A percentile compares a stretch with the other conserved stretches of the same genome.
phyloP scores from a whole-genome alignment of 2,329 filamentous ascomycete species.

The Colletotrichum sp. region DNA sequence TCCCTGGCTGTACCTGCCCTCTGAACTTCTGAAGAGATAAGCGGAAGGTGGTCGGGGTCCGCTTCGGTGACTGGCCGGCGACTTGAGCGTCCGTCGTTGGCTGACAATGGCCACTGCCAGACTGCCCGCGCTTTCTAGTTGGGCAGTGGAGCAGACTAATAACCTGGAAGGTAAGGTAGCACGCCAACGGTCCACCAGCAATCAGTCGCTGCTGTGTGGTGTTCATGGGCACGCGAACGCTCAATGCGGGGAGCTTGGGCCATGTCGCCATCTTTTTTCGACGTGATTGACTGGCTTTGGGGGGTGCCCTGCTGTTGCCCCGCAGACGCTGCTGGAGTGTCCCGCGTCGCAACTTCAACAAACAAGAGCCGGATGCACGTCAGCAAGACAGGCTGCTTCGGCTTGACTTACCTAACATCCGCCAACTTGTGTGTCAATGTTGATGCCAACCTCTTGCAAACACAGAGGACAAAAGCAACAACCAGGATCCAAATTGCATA shows the following conservation, averaged over 20 bases:
- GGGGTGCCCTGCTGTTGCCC: background rate
- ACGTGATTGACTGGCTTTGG: slow-evolving; percentile 6
- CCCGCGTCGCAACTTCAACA: slow-evolving; percentile 8
- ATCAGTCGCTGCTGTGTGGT: background rate
- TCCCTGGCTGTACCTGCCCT: background rate
- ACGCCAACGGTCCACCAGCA: background rate
- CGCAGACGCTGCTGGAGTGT: background rate
- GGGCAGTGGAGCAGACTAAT: background rate
- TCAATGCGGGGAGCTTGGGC: slow-evolving; percentile 29
- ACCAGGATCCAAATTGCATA: background rate
- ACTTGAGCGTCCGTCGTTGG: background rate
- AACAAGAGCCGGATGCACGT: background rate
- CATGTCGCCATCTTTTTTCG: slow-evolving; percentile 15
- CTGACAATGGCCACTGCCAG: background rate
- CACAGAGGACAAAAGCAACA: background rate
- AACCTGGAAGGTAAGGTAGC: background rate
- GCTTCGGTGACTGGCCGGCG: slow-evolving; percentile 6
- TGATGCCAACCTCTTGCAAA: background rate
- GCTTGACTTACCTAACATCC: background rate
- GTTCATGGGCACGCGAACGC: background rate
- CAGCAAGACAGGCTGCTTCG: background rate
- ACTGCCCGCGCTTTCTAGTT: background rate
- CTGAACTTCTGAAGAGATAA: background rate
- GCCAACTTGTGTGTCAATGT: background rate
- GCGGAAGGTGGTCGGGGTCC: slow-evolving; percentile 16